phyloP scores from a whole-genome alignment of 2,329 filamentous ascomycete species.

The Coleophoma eucalyptorum region DNA sequence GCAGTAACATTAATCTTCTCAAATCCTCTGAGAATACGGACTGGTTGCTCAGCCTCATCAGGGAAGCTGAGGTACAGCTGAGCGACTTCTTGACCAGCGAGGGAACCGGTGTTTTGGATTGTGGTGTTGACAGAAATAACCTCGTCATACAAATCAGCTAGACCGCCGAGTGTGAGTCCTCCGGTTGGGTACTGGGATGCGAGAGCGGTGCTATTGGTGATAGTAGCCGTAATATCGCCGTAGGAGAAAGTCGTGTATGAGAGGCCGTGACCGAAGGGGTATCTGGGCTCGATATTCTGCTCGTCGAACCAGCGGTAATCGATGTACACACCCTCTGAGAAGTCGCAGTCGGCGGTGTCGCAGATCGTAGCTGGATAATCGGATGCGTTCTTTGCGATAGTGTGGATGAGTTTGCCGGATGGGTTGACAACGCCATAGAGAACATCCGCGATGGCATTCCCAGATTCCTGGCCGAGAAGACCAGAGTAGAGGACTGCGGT shows the following conservation, averaged over 20 bases:
- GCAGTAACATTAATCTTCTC: too few relatives aligned
- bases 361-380: constrained; percentile 74
- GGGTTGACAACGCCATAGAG: constrained; percentile 72
- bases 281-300: constrained; percentile 56
- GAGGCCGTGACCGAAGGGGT: constrained; percentile 76
- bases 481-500: too few relatives aligned
- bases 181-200: constrained; percentile 34
- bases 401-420: constrained; percentile 68
- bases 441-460: constrained; percentile 73
- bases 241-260: constrained; percentile 68
- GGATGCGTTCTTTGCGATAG: constrained; percentile 61
- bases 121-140: constrained; percentile 33
- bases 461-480: constrained; percentile 66
- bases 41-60: too few relatives aligned
- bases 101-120: constrained; percentile 58
- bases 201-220: constrained; percentile 40
- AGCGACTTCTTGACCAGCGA: constrained; percentile 47
- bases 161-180: too few relatives aligned
- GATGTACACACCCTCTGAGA: constrained; percentile 75
- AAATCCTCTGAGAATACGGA: too few relatives aligned
- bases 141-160: constrained; percentile 22
- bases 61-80: constrained; percentile 45
- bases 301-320: constrained; percentile 78
- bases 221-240: too few relatives aligned
- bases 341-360: constrained; percentile 66